Evolutionary conservation across 768 basidiomycete species (phyloP), one percentile per base, ranked within the genome.

Genomic region (Collybiopsis confluens): DNA sequence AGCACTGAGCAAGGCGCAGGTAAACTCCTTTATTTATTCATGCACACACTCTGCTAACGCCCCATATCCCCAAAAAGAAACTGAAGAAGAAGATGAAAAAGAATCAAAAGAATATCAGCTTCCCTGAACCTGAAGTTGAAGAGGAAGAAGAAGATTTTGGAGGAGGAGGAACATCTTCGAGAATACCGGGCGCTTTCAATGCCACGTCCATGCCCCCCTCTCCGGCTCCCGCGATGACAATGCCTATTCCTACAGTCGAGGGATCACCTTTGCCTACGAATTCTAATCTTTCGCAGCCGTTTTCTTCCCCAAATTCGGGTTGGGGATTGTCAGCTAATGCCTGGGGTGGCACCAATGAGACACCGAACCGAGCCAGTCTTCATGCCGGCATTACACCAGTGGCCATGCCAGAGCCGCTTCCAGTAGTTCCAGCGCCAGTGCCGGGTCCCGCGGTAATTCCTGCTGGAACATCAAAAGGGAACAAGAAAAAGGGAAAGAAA

Each of bases 311-410:
- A 10, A 36, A 18, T 10, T 36, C 52, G 26, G 52, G 28, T 16
- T 44, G 43, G 41, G 52, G 43, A 8, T 8, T 45, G 16, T 23
- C 23, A 10, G 15, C 33, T 13, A 24, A 35, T 10, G 52, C 37
- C 4, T 52, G 51, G 38, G 41, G 38, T 27, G 10, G 16, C 1
- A 41, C n/a, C 18, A 15, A 6, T 26, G 40, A 27, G 11, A 28
- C n/a, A n/a, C n/a, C n/a, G n/a, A n/a, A n/a, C n/a, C n/a, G 51
- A 43, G 9, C 38, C 26, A 52, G 51, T 44, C 10, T 52, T 9
- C 51, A 52, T 26, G 52, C 52, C 6, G 52, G 52, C 10, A 53
- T 33, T 24, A 53, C 52, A 23, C 52, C 52, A 7, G 18, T 45
- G 3, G 23, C 43, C 16, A 23, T 35, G 10, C 18, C 33, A 44